Percentiles rank a stretch among this genome's conserved stretches.
phyloP scores from a whole-genome alignment of 2,329 filamentous ascomycete genomes.

The Paracoccidioides brasiliensis region DNA sequence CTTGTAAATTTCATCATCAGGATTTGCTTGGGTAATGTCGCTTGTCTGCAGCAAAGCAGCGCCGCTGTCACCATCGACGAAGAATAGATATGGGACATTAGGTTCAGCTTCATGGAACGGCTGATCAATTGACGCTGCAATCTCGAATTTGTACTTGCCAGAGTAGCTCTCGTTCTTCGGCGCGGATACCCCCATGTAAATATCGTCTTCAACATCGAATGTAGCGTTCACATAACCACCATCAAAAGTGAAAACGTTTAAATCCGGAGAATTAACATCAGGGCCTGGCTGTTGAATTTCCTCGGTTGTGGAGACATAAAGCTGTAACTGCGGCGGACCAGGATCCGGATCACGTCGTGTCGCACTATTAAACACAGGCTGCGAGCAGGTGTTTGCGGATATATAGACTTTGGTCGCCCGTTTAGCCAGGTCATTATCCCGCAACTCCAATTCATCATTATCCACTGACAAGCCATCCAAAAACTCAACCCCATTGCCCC shows the following conservation, averaged over 20 bases:
- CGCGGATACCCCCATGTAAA: constrained; percentile 67
- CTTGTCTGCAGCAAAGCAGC: constrained; percentile 68
- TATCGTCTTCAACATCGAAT: constrained; percentile 46
- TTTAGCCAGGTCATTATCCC: constrained; percentile 12
- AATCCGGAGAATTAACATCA: constrained; percentile 29
- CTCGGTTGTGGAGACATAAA: constrained; percentile 60
- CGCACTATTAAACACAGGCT: constrained; percentile 49
- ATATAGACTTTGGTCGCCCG: constrained; percentile 52
- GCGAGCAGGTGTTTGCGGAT: constrained; percentile 73
- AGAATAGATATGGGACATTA: constrained; percentile 47
- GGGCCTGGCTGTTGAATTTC: constrained; percentile 56
- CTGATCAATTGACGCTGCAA: constrained; percentile 69
- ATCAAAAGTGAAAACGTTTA: constrained; percentile 39
- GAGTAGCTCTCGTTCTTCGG: constrained; percentile 50
- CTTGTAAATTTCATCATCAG: constrained; percentile 37
- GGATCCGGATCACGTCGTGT: constrained; percentile 30
- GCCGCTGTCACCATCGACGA: constrained; percentile 72
- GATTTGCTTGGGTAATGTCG: constrained; percentile 47
- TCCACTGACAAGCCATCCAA: constrained; percentile 14
- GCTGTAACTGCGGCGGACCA: constrained; percentile 56
- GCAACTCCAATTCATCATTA: constrained; percentile 12
- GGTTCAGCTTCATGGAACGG: constrained; percentile 54
- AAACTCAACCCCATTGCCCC: constrained; percentile 9
- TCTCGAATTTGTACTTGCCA: constrained; percentile 63
- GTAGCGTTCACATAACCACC: constrained; percentile 58